Percentiles rank a stretch among this genome's conserved stretches.
These are phyloP conservation scores for Dendrocalamus latiflorus DNA, from an alignment of 202 grass and related monocot species.

Conservation along the genomic window DNA sequence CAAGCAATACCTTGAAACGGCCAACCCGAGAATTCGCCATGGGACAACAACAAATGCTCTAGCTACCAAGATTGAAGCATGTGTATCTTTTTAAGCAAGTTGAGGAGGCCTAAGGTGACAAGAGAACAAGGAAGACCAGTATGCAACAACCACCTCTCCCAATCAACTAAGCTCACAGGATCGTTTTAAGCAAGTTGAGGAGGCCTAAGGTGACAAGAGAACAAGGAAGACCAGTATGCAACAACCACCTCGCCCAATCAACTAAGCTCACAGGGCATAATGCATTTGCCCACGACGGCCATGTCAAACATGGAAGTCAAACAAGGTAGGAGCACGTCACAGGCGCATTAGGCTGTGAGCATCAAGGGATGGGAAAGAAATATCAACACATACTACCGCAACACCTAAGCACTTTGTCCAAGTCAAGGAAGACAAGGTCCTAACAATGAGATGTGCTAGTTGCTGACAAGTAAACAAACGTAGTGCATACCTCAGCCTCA, in stretches of 20 bases:
- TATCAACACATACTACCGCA: neutral
- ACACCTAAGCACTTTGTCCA: slow-evolving; percentile 33
- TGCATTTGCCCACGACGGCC: slow-evolving; percentile 4
- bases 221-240: slow-evolving; percentile 26
- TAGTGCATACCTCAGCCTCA: slow-evolving; percentile 15
- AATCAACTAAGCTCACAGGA: too few relatives aligned
- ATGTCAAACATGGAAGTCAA: slow-evolving; percentile 43
- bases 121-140: too few relatives aligned
- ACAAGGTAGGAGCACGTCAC: slow-evolving; percentile 46
- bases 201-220: neutral
- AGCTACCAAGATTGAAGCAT: slow-evolving; percentile 17
- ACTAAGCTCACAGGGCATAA: slow-evolving; percentile 13
- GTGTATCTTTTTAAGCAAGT: slow-evolving; percentile 25
- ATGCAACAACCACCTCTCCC: too few relatives aligned
- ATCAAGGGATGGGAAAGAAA: slow-evolving; percentile 18
- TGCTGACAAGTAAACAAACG: slow-evolving; percentile 24
- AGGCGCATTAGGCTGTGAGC: slow-evolving; percentile 17
- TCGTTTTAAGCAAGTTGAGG: slow-evolving; percentile 12
- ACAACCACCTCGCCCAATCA: slow-evolving; percentile 25
- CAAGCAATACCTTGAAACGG: slow-evolving; percentile 56
- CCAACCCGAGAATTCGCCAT: slow-evolving; percentile 52
- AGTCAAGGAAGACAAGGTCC: slow-evolving; percentile 42
- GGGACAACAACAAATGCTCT: slow-evolving; percentile 6
- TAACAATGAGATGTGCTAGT: slow-evolving; percentile 1
- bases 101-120: too few relatives aligned